phyloP scores from a whole-genome alignment of 192 early-diverging fungal species.

The Dissophora ornata region DNA sequence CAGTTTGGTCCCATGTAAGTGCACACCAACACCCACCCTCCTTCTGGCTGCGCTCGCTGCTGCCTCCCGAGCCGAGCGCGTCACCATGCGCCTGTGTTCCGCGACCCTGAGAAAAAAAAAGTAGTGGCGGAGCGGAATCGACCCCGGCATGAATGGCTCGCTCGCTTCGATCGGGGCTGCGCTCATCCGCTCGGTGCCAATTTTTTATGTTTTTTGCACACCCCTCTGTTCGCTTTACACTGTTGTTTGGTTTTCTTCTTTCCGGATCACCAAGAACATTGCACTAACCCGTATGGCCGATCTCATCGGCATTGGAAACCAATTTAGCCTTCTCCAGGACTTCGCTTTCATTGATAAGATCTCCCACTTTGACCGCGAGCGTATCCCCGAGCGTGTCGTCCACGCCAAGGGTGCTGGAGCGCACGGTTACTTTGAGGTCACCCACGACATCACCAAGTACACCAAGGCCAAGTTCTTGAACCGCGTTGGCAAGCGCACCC shows the following conservation, averaged over 20 bases:
- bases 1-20: slow-evolving; percentile 64
- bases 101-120: slow-evolving; percentile 1
- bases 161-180: no score
- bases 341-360: slow-evolving; percentile 78
- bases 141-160: no score
- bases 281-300: no score
- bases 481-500: slow-evolving; percentile 72
- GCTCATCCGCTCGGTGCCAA: no score
- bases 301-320: not conserved
- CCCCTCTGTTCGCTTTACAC: slow-evolving; percentile 5
- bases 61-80: slow-evolving; percentile 20
- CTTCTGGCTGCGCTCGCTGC: no score
- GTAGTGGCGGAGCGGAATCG: no score
- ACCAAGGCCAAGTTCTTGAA: slow-evolving; percentile 73
- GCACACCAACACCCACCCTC: no score
- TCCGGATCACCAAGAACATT: no score
- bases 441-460: slow-evolving; percentile 60
- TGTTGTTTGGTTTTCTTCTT: not conserved
- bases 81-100: no score
- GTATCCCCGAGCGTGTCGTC: slow-evolving; percentile 89
- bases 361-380: slow-evolving; percentile 87
- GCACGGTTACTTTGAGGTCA: slow-evolving; percentile 80
- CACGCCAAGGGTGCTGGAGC: slow-evolving; percentile 89
- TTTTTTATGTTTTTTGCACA: not conserved
- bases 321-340: slow-evolving; percentile 71